phyloP scores from a whole-genome alignment of 1,139 yeast genomes.

The Spencermartinsiella ligniputridi region DNA sequence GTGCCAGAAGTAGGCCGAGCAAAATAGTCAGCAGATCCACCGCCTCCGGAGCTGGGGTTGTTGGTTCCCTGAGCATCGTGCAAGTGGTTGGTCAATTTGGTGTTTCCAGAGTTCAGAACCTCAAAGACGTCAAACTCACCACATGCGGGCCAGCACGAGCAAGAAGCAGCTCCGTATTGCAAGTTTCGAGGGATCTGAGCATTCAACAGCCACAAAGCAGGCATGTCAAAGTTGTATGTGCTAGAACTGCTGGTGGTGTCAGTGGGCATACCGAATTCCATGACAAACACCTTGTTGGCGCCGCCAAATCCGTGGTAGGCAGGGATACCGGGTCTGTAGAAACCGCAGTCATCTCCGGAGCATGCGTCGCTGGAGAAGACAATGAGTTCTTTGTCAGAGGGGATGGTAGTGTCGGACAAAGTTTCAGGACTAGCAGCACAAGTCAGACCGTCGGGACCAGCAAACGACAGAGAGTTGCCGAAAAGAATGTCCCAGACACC shows the following conservation, averaged over 20 bases:
- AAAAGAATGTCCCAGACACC: slow-evolving; percentile 81
- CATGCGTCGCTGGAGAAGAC: slow-evolving; percentile 72
- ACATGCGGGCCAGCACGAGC: slow-evolving; percentile 99
- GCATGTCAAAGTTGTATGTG: slow-evolving; percentile 71
- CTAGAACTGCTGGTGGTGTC: slow-evolving; percentile 42
- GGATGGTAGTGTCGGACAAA: slow-evolving; percentile 57
- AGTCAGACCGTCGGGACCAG: slow-evolving; percentile 66
- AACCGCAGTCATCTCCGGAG: slow-evolving; percentile 69
- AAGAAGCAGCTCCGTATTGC: slow-evolving; percentile 72
- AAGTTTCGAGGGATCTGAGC: slow-evolving; percentile 92
- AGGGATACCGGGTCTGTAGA: slow-evolving; percentile 77
- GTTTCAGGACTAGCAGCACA: slow-evolving; percentile 60
- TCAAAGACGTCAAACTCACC: slow-evolving; percentile 95
- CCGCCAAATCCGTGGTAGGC: slow-evolving; percentile 84
- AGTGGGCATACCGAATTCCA: slow-evolving; percentile 87
- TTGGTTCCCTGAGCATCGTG: slow-evolving; percentile 78
- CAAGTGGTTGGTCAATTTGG: slow-evolving; percentile 71
- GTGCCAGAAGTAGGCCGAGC: slow-evolving; percentile 72
- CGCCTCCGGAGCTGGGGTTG: slow-evolving; percentile 52
- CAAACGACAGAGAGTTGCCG: slow-evolving; percentile 84
- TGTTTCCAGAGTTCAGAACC: slow-evolving; percentile 67
- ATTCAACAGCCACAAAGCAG: slow-evolving; percentile 92
- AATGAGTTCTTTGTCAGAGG: slow-evolving; percentile 70
- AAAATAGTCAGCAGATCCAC: slow-evolving; percentile 86
- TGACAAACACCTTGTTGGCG: slow-evolving; percentile 72